Evolutionary conservation across 1,139 yeast species (phyloP), one percentile per base, ranked within the genome.

Genomic region (Suhomyces choctaworum): DNA sequence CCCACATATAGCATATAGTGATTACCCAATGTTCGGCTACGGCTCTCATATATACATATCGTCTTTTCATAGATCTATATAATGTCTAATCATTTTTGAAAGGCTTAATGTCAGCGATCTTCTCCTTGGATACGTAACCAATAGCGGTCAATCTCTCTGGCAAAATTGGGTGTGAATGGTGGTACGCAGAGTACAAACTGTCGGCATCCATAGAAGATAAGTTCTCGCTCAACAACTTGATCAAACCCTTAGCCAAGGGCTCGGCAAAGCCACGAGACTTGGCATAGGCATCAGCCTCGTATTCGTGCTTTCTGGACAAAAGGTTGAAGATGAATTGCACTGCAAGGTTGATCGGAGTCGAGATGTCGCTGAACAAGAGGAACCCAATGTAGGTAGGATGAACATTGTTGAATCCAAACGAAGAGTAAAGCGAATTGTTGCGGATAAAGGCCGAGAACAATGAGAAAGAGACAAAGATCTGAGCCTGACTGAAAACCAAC

Each of bases 221-320:
- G 61, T 92, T 90, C 57, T 87, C 86, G 47, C 80, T 78, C 51
- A 83, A 85, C 47, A 92, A 66, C 45, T 75, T 80, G 54, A 87
- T 81, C 55, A 92, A 75, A 2, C 96, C 82, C 40, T 70, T 70
- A 34, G 85, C 76, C 57, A 92, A 76, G 35, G 80, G 82, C 22
- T 74, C 70, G 7, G 84, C 71, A 55, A 80, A 82, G 19, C 95
- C 95, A 47, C 81, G 75, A 34, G 73, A 67, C 40, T 76, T 79
- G 8, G 97, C 97, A 56, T 76, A 90, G 37, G 73, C 79, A 58
- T 92, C 97, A 15, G 98, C 98, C 63, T 92, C 89, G 54, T 82
- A 92, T 66, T 92, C 98, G 50, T 83, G 84, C 51, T 80, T 78
- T 73, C 98, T 83, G 10, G 90, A 78, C 39, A 87, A 58, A 39